Base-by-base conservation (phyloP, 345 rosid genomes). In the Eucalyptus cloeziana region DNA sequence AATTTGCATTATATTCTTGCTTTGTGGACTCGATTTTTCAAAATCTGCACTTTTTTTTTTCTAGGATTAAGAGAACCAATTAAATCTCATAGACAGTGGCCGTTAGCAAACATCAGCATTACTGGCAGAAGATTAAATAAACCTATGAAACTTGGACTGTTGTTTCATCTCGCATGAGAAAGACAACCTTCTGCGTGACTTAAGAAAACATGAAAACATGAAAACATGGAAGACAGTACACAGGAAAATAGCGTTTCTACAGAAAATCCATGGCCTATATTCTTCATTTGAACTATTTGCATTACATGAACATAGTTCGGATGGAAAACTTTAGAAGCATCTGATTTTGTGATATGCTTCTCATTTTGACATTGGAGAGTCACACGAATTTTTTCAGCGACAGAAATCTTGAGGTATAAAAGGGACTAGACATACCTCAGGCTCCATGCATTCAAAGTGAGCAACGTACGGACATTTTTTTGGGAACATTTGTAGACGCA, bases 401-500 rank as follows among this genome's bases (percentile, higher is more conserved):
- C 27, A 37, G 4, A 76, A 37, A 76, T 10, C 2, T 19, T 0
- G 83, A 37, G 47, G 27, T 11, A 76, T 76, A 76, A 76, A 76
- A 76, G 83, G 1, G 1, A 37, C 45, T 52, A 49, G 45, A 81
- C 87, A 50, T 49, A 85, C 71, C 76, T 88, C 81, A 47, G 90
- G 67, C 2, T 56, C 58, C 56, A 88, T n/a, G 1, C 86, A 88
- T 21, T 47, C 81, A 85, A 88, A 19, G 44, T 67, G 44, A 56
- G 45, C 79, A 49, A 56, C 33, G 3, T 56, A 88, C 0, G 76
- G 80, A 24, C 87, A 88, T 22, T 19, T 2, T 88, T 1, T 37
- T 40, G 13, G 40, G 15, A 10, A 87, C 88, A 87, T 60, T 87
- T 60, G 2, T 87, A 67, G 40, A 87, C 85, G 50, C 88, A 87